Evolutionary conservation across 2,329 filamentous ascomycete species (phyloP).

Genomic region (Elsinoe australis): DNA sequence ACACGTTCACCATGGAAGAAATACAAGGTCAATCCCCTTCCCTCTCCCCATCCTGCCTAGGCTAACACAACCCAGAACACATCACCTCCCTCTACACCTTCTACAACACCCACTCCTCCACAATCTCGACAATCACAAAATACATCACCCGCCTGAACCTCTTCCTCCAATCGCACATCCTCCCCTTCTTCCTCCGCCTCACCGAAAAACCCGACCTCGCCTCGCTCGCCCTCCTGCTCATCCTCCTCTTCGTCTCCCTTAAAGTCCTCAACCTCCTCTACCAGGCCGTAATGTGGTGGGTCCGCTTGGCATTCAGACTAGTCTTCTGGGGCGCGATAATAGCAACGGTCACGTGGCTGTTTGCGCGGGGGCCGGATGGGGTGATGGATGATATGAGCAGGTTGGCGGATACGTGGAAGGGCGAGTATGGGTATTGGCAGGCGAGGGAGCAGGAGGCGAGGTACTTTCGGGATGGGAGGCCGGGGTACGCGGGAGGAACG

Average conservation of each 20-base stretch:
- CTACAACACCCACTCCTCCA: slow-evolving; percentile 15
- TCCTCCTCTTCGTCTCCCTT: slow-evolving; percentile 56
- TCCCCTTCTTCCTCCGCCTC: slow-evolving; percentile 27
- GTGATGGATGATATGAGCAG: slow-evolving; percentile 52
- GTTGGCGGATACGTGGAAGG: slow-evolving; percentile 33
- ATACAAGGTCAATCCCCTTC: not conserved
- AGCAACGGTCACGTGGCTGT: slow-evolving; percentile 49
- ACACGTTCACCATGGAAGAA: slow-evolving; percentile 6
- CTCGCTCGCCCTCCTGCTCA: slow-evolving; percentile 49
- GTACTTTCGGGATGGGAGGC: slow-evolving; percentile 4
- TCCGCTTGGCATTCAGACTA: slow-evolving; percentile 56
- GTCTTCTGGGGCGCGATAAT: slow-evolving; percentile 57
- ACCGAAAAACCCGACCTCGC: slow-evolving; percentile 39
- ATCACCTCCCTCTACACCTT: slow-evolving; percentile 16
- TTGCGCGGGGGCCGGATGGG: slow-evolving; percentile 55
- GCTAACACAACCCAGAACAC: slow-evolving; percentile 4
- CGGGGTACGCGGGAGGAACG: slow-evolving; percentile 4
- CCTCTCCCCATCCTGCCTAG: not conserved
- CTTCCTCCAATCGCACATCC: slow-evolving; percentile 23
- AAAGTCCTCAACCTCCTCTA: slow-evolving; percentile 62
- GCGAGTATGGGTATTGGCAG: slow-evolving; percentile 34
- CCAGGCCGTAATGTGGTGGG: slow-evolving; percentile 68
- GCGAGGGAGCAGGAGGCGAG: slow-evolving; percentile 24
- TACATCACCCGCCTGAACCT: slow-evolving; percentile 12
- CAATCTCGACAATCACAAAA: slow-evolving; percentile 5